A percentile compares a stretch with the other conserved stretches of the same genome.
These are phyloP conservation scores for Diaporthe velutina DNA, from an alignment of 2,329 filamentous ascomycete species.

Conservation along the genomic window DNA sequence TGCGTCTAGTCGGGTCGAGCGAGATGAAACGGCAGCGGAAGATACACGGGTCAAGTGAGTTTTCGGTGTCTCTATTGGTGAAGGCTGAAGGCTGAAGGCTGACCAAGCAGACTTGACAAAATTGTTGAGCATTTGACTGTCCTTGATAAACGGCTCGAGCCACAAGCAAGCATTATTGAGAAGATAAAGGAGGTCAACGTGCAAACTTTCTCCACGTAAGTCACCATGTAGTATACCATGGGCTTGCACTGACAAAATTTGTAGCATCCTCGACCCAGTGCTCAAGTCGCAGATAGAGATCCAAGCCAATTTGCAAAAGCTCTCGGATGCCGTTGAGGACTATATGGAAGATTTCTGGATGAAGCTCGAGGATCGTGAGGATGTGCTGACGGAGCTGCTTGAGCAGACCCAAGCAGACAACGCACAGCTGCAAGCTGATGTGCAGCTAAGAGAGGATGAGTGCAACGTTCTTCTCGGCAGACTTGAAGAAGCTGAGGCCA, in stretches of 20 bases:
- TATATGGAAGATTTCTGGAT: conserved; percentile 34
- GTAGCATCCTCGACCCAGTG: conserved; percentile 31
- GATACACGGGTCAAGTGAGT: conserved; percentile 35
- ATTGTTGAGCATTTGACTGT: conserved; percentile 13
- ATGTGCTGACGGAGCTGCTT: conserved; percentile 26
- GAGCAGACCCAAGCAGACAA: conserved; percentile 24
- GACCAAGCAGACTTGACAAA: conserved; percentile 32
- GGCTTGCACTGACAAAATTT: not conserved
- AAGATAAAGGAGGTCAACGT: conserved; percentile 31
- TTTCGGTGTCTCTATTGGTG: not conserved
- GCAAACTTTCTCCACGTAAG: conserved; percentile 30
- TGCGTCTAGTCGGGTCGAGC: conserved; percentile 13
- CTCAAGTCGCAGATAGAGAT: conserved; percentile 26
- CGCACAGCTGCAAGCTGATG: conserved; percentile 1
- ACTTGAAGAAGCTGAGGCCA: not conserved
- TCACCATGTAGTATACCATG: not conserved
- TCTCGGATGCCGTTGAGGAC: conserved; percentile 15
- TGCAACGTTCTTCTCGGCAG: not conserved
- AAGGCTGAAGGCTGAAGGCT: not conserved
- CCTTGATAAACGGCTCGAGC: not conserved
- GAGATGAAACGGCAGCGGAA: conserved; percentile 36
- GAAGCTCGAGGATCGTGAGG: conserved; percentile 37
- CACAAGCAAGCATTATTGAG: conserved; percentile 14
- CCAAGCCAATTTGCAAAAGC: conserved; percentile 14
- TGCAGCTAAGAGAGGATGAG: conserved; percentile 9